phyloP scores from a whole-genome alignment of 257 asterid genomes.

The Euphrasia confusa region DNA sequence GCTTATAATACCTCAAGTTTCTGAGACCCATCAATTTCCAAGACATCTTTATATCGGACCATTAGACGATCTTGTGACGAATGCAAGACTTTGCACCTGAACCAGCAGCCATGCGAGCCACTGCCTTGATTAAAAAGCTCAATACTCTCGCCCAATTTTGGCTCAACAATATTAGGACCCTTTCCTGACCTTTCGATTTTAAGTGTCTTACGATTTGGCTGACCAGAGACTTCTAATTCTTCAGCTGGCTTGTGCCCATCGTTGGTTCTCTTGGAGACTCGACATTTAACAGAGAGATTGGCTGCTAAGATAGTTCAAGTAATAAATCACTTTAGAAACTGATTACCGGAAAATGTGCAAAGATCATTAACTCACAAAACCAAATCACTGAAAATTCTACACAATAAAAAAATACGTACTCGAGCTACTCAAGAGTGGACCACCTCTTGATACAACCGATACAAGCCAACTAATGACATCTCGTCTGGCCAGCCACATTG shows the following conservation, averaged over 20 bases:
- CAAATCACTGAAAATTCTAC: background rate
- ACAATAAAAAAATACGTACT: slow-evolving; percentile 20
- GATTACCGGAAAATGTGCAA: no score
- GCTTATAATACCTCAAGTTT: slow-evolving; percentile 41
- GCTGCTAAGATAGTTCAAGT: slow-evolving; percentile 7
- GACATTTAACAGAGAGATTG: slow-evolving; percentile 2
- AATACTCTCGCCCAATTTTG: slow-evolving; percentile 27
- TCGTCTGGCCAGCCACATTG: slow-evolving; percentile 39
- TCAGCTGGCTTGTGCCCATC: background rate
- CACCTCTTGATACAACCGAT: slow-evolving; percentile 29
- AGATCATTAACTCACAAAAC: background rate
- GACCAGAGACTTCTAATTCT: background rate
- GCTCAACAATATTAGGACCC: background rate
- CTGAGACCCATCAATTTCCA: slow-evolving; percentile 27
- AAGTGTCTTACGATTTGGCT: background rate
- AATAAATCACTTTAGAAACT: background rate
- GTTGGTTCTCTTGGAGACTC: slow-evolving; percentile 14
- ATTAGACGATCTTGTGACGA: slow-evolving; percentile 23
- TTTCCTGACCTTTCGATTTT: background rate
- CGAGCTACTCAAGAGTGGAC: slow-evolving; percentile 25
- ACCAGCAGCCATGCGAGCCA: slow-evolving; percentile 57
- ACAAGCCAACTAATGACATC: slow-evolving; percentile 42
- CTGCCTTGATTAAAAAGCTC: slow-evolving; percentile 59
- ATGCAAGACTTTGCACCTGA: slow-evolving; percentile 40
- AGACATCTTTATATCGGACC: slow-evolving; percentile 42